These are phyloP conservation scores for Arabidopsis thaliana DNA, from an alignment of 345 rosid species.

Conservation along the genomic window DNA sequence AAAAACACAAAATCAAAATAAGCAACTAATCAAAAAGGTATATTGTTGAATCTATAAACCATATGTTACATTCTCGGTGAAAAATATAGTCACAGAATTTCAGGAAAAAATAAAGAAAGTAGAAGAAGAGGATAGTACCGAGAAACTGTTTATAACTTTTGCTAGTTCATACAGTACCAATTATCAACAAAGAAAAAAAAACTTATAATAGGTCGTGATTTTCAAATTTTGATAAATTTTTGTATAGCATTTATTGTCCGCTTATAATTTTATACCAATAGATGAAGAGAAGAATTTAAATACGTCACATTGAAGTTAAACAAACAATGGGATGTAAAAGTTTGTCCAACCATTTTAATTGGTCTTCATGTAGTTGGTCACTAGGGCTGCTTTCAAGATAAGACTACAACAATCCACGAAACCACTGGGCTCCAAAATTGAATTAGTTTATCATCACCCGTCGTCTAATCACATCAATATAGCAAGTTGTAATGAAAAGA, in stretches of 20 bases:
- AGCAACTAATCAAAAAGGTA: no score
- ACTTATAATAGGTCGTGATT: background rate
- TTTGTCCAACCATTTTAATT: constrained; percentile 29
- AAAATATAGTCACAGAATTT: constrained; percentile 17
- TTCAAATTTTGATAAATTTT: background rate
- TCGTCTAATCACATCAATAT: constrained; percentile 25
- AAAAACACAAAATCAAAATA: no score
- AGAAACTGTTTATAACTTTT: constrained; percentile 17
- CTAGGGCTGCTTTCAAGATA: constrained; percentile 32
- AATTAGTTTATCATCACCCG: background rate
- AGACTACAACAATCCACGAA: constrained; percentile 27
- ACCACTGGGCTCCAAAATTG: constrained; percentile 17
- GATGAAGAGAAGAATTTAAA: constrained; percentile 42
- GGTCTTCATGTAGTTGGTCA: constrained; percentile 35
- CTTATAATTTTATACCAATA: constrained; percentile 29
- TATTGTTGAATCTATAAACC: no score
- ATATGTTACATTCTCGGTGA: background rate
- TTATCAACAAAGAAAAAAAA: no score
- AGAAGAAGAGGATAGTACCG: constrained; percentile 28
- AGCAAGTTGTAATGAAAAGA: constrained; percentile 23
- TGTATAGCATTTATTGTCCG: constrained; percentile 17
- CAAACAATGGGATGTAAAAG: constrained; percentile 25
- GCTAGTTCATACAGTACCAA: constrained; percentile 6
- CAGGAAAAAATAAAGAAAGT: no score
- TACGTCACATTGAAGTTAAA: constrained; percentile 37